Conservation (phyloP, 495 filamentous ascomycete species). For the Neurospora sublineolata region DNA sequence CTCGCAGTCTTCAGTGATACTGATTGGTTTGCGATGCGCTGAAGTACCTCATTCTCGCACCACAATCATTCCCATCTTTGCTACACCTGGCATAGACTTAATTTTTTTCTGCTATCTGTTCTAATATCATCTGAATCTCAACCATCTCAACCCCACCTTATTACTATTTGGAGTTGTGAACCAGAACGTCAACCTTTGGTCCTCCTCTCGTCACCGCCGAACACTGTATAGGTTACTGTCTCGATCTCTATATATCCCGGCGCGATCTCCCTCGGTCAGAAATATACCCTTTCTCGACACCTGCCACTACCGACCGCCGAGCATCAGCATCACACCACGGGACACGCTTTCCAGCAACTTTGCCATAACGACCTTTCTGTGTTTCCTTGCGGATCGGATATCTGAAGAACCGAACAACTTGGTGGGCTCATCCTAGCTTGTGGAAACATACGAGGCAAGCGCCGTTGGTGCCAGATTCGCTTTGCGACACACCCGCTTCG, state of each 20-base stretch:
- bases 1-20: not conserved
- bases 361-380: not conserved
- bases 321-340: not conserved
- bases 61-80: not conserved
- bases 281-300: not conserved
- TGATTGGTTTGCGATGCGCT: not conserved
- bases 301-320: not conserved
- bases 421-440: not conserved
- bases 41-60: not conserved
- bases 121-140: not conserved
- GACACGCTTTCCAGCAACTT: not conserved
- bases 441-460: not conserved
- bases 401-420: not conserved
- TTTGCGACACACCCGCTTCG: not conserved
- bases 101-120: not conserved
- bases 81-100: not conserved
- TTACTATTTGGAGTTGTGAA: not conserved
- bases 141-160: not conserved
- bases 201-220: not conserved
- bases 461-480: not conserved
- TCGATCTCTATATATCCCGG: not conserved
- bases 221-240: not conserved
- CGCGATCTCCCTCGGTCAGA: not conserved
- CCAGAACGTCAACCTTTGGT: not conserved
- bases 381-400: not conserved